phyloP scores from a whole-genome alignment of 768 basidiomycete species.

The Mycena capillaripes region DNA sequence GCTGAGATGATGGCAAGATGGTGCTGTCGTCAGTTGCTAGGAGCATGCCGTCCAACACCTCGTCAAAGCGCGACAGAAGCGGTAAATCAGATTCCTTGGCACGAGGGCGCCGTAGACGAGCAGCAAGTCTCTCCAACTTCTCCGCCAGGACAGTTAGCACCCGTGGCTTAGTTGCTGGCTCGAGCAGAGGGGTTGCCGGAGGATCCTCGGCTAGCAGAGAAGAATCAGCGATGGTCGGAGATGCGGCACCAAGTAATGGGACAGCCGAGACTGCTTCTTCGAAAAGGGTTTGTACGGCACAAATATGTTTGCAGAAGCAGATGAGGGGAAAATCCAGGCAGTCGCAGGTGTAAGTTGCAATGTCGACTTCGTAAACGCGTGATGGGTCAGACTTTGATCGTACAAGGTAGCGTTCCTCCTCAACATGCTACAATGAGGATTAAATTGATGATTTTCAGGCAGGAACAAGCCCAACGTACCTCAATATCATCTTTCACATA shows the following conservation, averaged over 20 bases:
- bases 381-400: not conserved
- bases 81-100: not conserved
- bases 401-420: not conserved
- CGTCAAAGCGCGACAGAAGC: not conserved
- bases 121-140: not conserved
- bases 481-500: slow-evolving; percentile 20
- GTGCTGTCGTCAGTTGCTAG: not conserved
- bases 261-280: not conserved
- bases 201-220: no score
- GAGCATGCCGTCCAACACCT: not conserved
- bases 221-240: not conserved
- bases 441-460: not conserved
- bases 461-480: not conserved
- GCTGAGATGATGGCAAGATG: not conserved
- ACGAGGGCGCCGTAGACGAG: not conserved
- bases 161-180: not conserved
- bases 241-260: not conserved
- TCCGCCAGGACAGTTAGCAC: not conserved
- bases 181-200: not conserved
- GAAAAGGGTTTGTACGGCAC: not conserved
- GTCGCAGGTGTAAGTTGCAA: not conserved
- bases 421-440: not conserved
- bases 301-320: not conserved
- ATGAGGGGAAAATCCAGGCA: not conserved
- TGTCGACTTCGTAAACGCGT: not conserved